Evolutionary conservation across 2,329 filamentous ascomycete species (phyloP).

Genomic region (Penicillium sp.): DNA sequence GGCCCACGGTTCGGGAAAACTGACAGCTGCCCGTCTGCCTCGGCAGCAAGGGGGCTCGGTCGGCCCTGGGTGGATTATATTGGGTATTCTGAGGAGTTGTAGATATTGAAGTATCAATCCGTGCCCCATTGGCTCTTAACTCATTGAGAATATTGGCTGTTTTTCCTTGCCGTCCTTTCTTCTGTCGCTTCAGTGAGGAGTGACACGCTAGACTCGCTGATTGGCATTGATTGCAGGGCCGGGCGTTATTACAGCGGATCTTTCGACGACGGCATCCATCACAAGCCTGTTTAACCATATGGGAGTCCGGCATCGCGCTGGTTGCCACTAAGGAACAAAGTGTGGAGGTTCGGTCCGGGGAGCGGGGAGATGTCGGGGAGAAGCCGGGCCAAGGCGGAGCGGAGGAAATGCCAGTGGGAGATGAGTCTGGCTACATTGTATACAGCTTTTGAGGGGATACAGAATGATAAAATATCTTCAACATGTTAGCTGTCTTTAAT

Average conservation of each 20-base stretch:
- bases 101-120: neutral
- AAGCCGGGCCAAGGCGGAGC: conserved; percentile 11
- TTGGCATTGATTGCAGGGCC: conserved; percentile 25
- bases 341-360: conserved; percentile 2
- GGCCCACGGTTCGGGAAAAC: conserved; percentile 2
- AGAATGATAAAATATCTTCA: too few relatives aligned
- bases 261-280: conserved; percentile 32
- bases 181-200: conserved; percentile 18
- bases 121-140: conserved; percentile 11
- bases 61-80: neutral
- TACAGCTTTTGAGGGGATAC: too few relatives aligned
- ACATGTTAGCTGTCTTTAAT: too few relatives aligned
- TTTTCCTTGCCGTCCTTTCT: conserved; percentile 27
- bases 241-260: conserved; percentile 23
- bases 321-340: neutral
- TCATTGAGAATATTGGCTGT: conserved; percentile 27
- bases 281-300: conserved; percentile 22
- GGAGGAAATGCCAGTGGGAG: too few relatives aligned
- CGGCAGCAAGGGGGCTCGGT: neutral
- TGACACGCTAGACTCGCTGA: conserved; percentile 22
- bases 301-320: neutral
- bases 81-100: neutral
- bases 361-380: conserved; percentile 13
- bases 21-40: neutral
- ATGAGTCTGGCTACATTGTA: too few relatives aligned